Evolutionary conservation across 148 eudicot species (phyloP).

Genomic region (Nepenthes mirabilis): DNA sequence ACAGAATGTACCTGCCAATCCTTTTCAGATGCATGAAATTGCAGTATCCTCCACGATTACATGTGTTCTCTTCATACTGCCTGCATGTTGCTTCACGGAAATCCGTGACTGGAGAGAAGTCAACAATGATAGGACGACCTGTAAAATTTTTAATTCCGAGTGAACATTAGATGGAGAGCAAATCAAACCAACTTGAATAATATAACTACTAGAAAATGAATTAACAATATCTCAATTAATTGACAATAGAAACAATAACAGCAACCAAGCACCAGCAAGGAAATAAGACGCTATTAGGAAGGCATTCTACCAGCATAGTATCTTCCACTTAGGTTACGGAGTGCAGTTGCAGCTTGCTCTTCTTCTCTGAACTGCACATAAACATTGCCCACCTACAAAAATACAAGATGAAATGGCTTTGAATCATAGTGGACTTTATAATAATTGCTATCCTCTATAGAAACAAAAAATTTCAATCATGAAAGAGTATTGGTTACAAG

Average conservation of each 20-base stretch:
- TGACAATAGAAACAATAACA: no score
- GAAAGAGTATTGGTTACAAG: no score
- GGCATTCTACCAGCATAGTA: conserved; percentile 60
- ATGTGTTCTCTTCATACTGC: conserved; percentile 84
- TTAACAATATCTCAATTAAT: not conserved
- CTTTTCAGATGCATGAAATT: conserved; percentile 92
- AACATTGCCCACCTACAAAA: conserved; percentile 79
- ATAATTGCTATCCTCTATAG: no score
- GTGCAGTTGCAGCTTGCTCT: conserved; percentile 76
- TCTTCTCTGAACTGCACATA: conserved; percentile 90
- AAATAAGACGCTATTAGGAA: not conserved
- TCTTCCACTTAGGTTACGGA: conserved; percentile 63
- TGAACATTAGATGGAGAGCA: not conserved
- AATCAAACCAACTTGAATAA: not conserved
- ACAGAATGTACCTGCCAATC: conserved; percentile 49
- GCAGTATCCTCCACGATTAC: conserved; percentile 96
- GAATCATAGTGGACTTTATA: not conserved
- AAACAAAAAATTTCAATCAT: no score
- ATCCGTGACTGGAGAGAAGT: conserved; percentile 96
- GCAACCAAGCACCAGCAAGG: not conserved
- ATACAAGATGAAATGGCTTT: not conserved
- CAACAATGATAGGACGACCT: conserved; percentile 93
- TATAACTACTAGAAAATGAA: not conserved
- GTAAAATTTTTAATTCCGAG: conserved; percentile 1
- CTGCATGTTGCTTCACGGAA: conserved; percentile 97